A percentile compares a stretch with the other conserved stretches of the same genome.
phyloP scores from a whole-genome alignment of 345 rosid genomes.

The Acer negundo region DNA sequence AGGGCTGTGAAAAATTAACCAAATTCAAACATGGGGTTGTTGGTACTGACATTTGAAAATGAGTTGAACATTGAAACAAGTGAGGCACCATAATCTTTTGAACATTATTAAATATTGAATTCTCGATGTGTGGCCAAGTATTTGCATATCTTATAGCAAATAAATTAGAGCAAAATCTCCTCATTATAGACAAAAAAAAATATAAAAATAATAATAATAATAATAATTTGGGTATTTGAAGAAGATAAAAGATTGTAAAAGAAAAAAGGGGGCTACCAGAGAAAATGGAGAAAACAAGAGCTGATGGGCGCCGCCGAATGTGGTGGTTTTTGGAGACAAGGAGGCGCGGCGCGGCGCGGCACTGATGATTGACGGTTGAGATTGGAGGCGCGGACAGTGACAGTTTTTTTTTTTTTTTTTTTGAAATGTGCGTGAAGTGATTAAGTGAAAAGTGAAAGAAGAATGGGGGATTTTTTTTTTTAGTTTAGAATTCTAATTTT shows the following conservation, averaged over 20 bases:
- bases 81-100: background rate
- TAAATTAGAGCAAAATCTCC: constrained; percentile 4
- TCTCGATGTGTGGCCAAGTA: background rate
- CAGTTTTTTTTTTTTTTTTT: no score
- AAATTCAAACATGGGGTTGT: constrained; percentile 1
- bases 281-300: background rate
- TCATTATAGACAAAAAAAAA: background rate
- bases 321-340: background rate
- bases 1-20: background rate
- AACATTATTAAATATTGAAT: background rate
- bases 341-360: no score
- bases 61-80: background rate
- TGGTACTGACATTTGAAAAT: background rate
- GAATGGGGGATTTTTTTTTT: no score
- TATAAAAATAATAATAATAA: no score
- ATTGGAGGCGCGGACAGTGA: no score
- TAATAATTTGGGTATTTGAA: background rate
- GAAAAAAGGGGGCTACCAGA: background rate
- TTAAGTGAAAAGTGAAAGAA: no score
- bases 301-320: background rate
- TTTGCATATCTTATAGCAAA: background rate
- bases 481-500: no score
- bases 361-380: no score
- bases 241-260: background rate
- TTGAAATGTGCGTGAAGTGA: no score